Conservation (phyloP, 768 basidiomycete species). For the Neoboletus brunneissimus region DNA sequence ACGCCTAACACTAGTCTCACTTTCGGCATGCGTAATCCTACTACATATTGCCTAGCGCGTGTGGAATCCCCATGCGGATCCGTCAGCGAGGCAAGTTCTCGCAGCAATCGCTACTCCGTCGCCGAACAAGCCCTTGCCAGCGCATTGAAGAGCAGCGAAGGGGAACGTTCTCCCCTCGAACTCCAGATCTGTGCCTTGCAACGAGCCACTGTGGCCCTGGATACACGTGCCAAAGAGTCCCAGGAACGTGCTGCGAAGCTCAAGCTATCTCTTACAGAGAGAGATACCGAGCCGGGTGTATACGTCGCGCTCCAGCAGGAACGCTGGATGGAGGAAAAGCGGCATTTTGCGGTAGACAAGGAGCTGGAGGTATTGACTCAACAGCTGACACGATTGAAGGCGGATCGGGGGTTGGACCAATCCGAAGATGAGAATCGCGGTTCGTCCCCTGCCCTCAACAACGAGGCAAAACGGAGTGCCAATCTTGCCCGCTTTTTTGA, state of each 20-base stretch:
- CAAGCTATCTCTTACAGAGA: slow-evolving; percentile 36
- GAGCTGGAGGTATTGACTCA: slow-evolving; percentile 37
- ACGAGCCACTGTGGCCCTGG: slow-evolving; percentile 41
- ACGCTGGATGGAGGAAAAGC: slow-evolving; percentile 52
- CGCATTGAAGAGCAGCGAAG: slow-evolving; percentile 34
- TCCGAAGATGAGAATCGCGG: slow-evolving; percentile 17
- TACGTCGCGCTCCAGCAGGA: slow-evolving; percentile 43
- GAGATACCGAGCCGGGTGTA: slow-evolving; percentile 36
- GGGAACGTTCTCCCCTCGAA: slow-evolving; percentile 39
- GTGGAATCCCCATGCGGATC: slow-evolving; percentile 29
- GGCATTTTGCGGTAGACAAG: slow-evolving; percentile 35
- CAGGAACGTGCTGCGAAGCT: slow-evolving; percentile 42
- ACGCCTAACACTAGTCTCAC: slow-evolving; percentile 19
- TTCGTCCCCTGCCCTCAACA: slow-evolving; percentile 15
- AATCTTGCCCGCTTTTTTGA: slow-evolving; percentile 42
- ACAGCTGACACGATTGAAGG: slow-evolving; percentile 34
- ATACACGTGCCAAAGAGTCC: slow-evolving; percentile 44
- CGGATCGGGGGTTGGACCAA: slow-evolving; percentile 21
- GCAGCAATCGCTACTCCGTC: slow-evolving; percentile 41
- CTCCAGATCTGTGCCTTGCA: slow-evolving; percentile 48
- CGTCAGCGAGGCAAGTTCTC: slow-evolving; percentile 24
- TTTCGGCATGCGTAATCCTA: slow-evolving; percentile 18
- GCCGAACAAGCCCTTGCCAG: slow-evolving; percentile 43
- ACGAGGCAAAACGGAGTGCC: slow-evolving; percentile 29
- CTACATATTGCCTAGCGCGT: slow-evolving; percentile 3